Base-by-base conservation (phyloP, 148 eudicot species). In the Amaranthus palmeri region DNA sequence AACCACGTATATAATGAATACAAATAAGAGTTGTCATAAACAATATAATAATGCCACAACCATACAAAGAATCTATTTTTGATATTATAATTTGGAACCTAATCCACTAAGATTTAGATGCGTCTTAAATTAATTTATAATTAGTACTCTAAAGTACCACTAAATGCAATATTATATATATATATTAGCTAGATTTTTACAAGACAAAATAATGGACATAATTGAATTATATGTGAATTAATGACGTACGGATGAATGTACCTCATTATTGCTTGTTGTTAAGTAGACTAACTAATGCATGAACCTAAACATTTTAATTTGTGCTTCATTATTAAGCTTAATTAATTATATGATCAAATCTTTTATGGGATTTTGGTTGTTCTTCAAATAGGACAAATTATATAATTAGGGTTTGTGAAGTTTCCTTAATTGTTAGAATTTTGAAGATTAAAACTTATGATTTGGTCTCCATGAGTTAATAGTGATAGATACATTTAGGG, bases 201-300 rank as follows among this genome's bases (percentile, higher is more conserved):
- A 43, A 47, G 54, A 67, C 9, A n/a, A 69, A 46, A 43, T 49
- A 61, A n/a, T 61, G 58, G 17, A 25, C 41, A 64, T 51, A 13
- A 59, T 45, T 56, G 15, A 51, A 15, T 8, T 45, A 10, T 25
- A 25, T 25, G 36, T 25, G 2, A 25, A n/a, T n/a, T 52, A 41
- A 54, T 52, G 74, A 72, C 81, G 81, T 78, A 73, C 81, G 52
- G 3, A 17, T n/a, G 70, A 73, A 73, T 78, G 81, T 73, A 73
- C 74, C 72, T 72, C 49, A 72, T 68, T 67, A 78, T 53, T 72
- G 61, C 54, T 44, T 36, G 3, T 54, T 11, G 11, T 57, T 40
- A 36, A 59, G 54, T 2, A 45, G 7, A 12, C 58, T 41, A 25
- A 12, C 58, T 68, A 51, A 55, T 78, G 74, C 81, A 78, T 78